Conservation (phyloP, 139 green algal genomes). For the Chlamydomonas urium region DNA sequence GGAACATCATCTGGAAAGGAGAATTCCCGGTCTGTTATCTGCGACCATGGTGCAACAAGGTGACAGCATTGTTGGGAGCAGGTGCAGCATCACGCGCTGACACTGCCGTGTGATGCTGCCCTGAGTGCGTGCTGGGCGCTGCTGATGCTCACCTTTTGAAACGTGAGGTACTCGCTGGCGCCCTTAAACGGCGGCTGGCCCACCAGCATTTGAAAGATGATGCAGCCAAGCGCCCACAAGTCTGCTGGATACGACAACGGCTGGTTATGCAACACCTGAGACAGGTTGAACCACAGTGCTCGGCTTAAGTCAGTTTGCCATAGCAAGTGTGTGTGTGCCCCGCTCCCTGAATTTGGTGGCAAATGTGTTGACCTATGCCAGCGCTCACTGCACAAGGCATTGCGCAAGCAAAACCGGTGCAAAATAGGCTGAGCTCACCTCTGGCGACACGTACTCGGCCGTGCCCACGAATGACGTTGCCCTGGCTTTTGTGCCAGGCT, state of each 20-base stretch:
- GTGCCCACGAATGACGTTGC: slow-evolving; percentile 79
- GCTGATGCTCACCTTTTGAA: slow-evolving; percentile 70
- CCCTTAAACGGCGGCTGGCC: slow-evolving; percentile 73
- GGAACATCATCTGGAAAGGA: slow-evolving; percentile 39
- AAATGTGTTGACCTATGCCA: no score
- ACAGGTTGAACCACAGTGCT: no score
- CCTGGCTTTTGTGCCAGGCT: not conserved
- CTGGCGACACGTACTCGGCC: slow-evolving; percentile 82
- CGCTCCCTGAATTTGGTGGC: no score
- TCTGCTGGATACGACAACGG: slow-evolving; percentile 59
- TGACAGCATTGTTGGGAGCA: no score
- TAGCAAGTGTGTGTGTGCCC: no score
- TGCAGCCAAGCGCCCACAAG: slow-evolving; percentile 80
- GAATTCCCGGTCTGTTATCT: slow-evolving; percentile 39
- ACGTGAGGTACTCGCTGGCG: slow-evolving; percentile 79
- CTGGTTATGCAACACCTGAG: slow-evolving; percentile 63
- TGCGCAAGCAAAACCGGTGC: no score
- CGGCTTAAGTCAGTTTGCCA: no score
- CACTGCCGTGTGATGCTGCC: no score
- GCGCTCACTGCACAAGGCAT: no score
- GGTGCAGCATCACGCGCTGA: slow-evolving; percentile 11
- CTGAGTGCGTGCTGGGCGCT: no score
- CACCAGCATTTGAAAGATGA: slow-evolving; percentile 43
- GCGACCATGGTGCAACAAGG: no score
- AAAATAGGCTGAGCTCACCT: slow-evolving; percentile 34